phyloP scores from a whole-genome alignment of 768 basidiomycete species.

The Cytidiella melzeri region DNA sequence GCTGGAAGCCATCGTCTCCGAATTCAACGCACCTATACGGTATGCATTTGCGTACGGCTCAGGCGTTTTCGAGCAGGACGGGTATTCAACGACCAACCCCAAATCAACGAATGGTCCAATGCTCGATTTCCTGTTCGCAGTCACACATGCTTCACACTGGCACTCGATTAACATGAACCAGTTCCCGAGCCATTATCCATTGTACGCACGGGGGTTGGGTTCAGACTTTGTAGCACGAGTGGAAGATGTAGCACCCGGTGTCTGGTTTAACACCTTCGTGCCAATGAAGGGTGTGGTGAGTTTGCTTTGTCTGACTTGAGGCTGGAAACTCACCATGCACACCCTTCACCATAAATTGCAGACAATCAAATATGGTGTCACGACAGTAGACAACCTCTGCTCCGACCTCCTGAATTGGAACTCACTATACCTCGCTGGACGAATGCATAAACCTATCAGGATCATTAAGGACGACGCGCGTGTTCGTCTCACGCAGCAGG shows the following conservation, averaged over 20 bases:
- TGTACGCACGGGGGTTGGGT: constrained; percentile 82
- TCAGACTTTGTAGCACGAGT: constrained; percentile 74
- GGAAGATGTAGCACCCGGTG: constrained; percentile 72
- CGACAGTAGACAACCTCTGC: constrained; percentile 84
- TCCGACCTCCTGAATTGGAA: constrained; percentile 91
- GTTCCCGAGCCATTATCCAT: constrained; percentile 84
- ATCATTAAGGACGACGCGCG: constrained; percentile 92
- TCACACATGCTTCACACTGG: constrained; percentile 88
- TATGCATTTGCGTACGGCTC: constrained; percentile 98
- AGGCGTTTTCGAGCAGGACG: constrained; percentile 91
- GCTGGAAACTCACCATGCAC: background rate
- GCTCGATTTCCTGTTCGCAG: constrained; percentile 96
- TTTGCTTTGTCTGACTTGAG: constrained; percentile 14
- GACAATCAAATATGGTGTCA: constrained; percentile 96
- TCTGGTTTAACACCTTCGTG: constrained; percentile 96
- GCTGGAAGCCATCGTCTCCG: constrained; percentile 70
- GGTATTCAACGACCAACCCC: constrained; percentile 42
- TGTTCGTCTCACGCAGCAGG: constrained; percentile 86
- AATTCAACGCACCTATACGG: constrained; percentile 86
- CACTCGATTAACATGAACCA: constrained; percentile 95
- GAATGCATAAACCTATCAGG: constrained; percentile 95
- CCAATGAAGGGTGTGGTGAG: constrained; percentile 79
- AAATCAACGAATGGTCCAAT: constrained; percentile 50
- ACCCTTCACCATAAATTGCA: constrained; percentile 26
- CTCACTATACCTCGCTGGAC: constrained; percentile 86